Conservation (phyloP, 2,329 filamentous ascomycete species). For the Sporothrix euskadiensis region DNA sequence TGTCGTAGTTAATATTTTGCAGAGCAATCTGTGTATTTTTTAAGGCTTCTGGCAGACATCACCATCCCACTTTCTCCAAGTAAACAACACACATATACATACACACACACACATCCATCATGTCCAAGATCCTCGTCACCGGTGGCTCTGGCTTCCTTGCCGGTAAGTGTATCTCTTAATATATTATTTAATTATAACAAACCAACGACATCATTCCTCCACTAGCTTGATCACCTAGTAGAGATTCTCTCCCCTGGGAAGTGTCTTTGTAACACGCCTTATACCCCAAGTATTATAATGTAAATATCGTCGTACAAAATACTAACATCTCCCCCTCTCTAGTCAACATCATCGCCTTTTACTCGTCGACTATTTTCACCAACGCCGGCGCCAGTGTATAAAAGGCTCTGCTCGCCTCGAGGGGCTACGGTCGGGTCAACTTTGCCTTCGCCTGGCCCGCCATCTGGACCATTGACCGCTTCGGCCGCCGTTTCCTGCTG, state of each 20-base stretch:
- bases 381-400: conserved; percentile 58
- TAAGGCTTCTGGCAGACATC: background rate
- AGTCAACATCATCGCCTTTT: conserved; percentile 75
- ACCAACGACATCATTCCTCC: no score
- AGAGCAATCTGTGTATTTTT: background rate
- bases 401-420: conserved; percentile 62
- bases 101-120: background rate
- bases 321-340: background rate
- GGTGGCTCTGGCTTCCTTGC: conserved; percentile 14
- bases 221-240: no score
- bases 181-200: no score
- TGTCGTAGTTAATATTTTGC: background rate
- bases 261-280: no score
- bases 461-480: conserved; percentile 67
- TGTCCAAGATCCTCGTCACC: conserved; percentile 14
- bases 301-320: conserved; percentile 35
- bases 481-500: conserved; percentile 60
- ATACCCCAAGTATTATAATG: background rate
- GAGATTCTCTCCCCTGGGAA: no score
- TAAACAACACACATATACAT: background rate
- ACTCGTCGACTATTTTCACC: conserved; percentile 64
- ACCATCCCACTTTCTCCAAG: background rate
- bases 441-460: conserved; percentile 61
- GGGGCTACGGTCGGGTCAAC: conserved; percentile 65
- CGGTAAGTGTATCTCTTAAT: background rate